Base-by-base conservation (phyloP, 495 filamentous ascomycete genomes). In the Beverwykella pulmonaria region DNA sequence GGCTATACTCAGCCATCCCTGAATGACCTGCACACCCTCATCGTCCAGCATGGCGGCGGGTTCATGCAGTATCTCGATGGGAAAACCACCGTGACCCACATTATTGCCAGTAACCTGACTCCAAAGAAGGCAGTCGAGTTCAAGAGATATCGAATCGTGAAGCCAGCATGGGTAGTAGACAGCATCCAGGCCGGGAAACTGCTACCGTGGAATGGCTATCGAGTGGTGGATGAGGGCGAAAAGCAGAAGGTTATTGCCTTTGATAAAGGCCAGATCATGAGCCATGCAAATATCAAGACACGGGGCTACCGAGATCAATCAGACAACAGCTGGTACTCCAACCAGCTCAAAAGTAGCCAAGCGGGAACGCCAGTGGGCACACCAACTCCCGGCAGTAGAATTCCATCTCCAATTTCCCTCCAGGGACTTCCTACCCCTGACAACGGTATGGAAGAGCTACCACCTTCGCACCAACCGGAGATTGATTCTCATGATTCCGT, bases 41-140 rank as follows among this genome's bases (percentile, higher is more conserved):
- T 98, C 44, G 92, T 97, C 36, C 87, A 85, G 67, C 86, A 98
- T 85, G 93, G 94, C 14, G 94, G 93, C 26, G 91, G 89, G 0
- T 97, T 97, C 72, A 84, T 95, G 57, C 93, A 97, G 74, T 97
- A 97, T 73, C 81, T 98, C n/a, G 91, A 94, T 73, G 88, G 88
- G 36, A 98, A 97, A 80, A 97, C 93, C 0, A 85, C 86, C 69
- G 92, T 92, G 0, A 98, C 94, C 1, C 95, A 98, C 75, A 95
- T 98, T 71, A 92, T 98, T 71, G 92, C 93, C 5, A 92, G 90
- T 49, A 87, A 86, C 58, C 82, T 98, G 34, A 93, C 94, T 1
- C 91, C 90, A 0, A 98, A 96, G 81, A 98, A 98, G 73, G 83
- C 85, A 29, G 86, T 90, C 32, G 94, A 97, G 65, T 96, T 95